Base-by-base conservation (phyloP, 179 eudicot genomes). In the Beta lomatogona region DNA sequence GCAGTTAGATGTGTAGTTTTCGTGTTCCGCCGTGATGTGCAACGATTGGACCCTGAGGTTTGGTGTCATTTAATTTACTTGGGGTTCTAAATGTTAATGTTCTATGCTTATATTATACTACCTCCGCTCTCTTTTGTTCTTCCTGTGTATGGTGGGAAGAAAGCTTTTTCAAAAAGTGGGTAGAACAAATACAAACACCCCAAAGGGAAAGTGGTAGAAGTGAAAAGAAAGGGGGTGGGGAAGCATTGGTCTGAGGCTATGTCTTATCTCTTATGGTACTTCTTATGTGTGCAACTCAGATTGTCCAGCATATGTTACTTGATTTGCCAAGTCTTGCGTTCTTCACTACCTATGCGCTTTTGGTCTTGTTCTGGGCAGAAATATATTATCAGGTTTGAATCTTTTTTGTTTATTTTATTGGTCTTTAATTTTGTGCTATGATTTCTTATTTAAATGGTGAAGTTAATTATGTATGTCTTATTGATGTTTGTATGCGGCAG, bases 291-390 rank as follows among this genome's bases (percentile, higher is more conserved):
- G 70, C 52, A 57, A 48, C 52, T 36, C 83, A 95, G 98, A 91
- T 92, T 81, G 71, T 87, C 78, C 97, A 89, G 82, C 99, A 94
- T 86, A 77, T 95, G 65, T 77, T 94, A 88, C 92, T 95, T 55
- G 98, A 94, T 82, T 60, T 94, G 93, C 98, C 99, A 9, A 94
- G 99, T 85, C 98, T 95, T 83, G 97, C 89, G 14, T 95, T 95
- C 88, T 95, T 95, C 87, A 92, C 98, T n/a, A 95, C 99, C 50
- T 94, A 92, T 86, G 95, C 97, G 6, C 94, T 95, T 41, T 74
- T 95, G 74, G 99, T 95, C 77, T 82, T 95, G 81, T 95, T 95
- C 81, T 95, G 99, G 99, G 99, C 99, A 74, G 99, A 95, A 82
- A 95, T 95, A 77, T 95, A 95, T 84, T 92, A 94, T 76, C 99